Base-by-base conservation (phyloP, 2,329 filamentous ascomycete genomes). In the Talaromyces funiculosus region DNA sequence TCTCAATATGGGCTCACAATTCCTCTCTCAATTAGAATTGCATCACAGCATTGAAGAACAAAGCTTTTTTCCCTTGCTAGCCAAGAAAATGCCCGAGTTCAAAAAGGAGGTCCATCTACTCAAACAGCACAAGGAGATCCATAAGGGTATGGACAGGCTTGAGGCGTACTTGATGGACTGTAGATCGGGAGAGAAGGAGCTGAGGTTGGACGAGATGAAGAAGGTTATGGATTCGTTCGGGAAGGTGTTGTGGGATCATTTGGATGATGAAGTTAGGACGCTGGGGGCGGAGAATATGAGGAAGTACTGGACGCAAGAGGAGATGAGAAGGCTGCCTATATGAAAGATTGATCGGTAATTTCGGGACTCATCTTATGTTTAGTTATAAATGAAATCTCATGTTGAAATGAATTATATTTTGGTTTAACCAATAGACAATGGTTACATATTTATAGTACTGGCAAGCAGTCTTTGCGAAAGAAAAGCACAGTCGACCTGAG, bases 251-350 rank as follows among this genome's bases (percentile, higher is more conserved):
- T 93, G 90, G 89, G 79, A 78, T 69, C 92, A 96, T 80, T 77
- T 96, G 62, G 90, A 94, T 68, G 87, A 92, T 67, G 92, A 96
- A 80, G 91, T 96, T 7, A 78, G 81, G 73, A 84, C 89, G 65
- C 74, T 96, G 33, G 84, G 87, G 2, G 91, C 91, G 47, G 89
- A 94, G 73, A 95, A 93, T 72, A 96, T 96, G 92, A 82, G 90
- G 66, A 85, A 81, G 73, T 92, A 89, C 73, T 96, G 90, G 90
- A 88, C 81, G 0, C 66, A 86, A 62, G 85, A 90, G 51, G 92
- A 96, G 80, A 86, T 96, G 73, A 78, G 75, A 72, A 75, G 77
- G 56, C 81, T 94, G 77, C 86, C 84, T 0, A 90, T 92, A 78
- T 92, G 72, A 53, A 16, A 29, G 12, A 3, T 10, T 20, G 38